Conservation (phyloP, 805 yeast genomes). For the Monosporozyma aquatica region DNA sequence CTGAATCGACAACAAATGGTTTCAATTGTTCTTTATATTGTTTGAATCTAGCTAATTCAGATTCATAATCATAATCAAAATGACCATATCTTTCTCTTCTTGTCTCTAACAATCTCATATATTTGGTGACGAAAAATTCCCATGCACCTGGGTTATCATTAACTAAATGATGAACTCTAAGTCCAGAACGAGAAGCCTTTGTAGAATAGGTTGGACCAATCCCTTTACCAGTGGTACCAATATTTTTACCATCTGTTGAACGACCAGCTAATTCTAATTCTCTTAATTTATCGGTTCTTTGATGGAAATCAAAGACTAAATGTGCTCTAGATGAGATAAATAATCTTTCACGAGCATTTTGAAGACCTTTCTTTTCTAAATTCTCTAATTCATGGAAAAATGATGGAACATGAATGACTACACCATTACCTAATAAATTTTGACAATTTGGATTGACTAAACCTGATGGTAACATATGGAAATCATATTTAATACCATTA, state of each 20-base stretch:
- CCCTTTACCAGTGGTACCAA: conserved; percentile 98
- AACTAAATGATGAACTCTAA: conserved; percentile 92
- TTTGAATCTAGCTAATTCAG: conserved; percentile 71
- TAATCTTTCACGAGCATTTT: conserved; percentile 49
- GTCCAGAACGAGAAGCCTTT: conserved; percentile 92
- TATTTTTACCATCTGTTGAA: conserved; percentile 56
- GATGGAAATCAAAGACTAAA: conserved; percentile 95
- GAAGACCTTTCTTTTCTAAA: conserved; percentile 73
- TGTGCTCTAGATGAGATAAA: conserved; percentile 92
- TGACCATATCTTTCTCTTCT: conserved; percentile 89
- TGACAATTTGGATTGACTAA: conserved; percentile 85
- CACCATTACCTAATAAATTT: conserved; percentile 92
- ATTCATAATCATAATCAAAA: conserved; percentile 78
- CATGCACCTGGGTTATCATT: conserved; percentile 85
- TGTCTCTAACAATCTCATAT: conserved; percentile 67
- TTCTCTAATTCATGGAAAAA: conserved; percentile 79
- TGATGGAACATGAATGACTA: conserved; percentile 90
- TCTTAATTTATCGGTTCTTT: conserved; percentile 88
- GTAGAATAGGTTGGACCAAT: conserved; percentile 98
- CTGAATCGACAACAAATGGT: conserved; percentile 92
- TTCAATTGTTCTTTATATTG: conserved; percentile 60
- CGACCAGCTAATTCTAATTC: conserved; percentile 71
- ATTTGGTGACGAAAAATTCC: conserved; percentile 77
- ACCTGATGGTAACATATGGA: conserved; percentile 99
- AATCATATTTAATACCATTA: conserved; percentile 78